A percentile compares a stretch with the other conserved stretches of the same genome.
phyloP scores from a whole-genome alignment of 805 yeast genomes.

The Candida vartiovaarae region DNA sequence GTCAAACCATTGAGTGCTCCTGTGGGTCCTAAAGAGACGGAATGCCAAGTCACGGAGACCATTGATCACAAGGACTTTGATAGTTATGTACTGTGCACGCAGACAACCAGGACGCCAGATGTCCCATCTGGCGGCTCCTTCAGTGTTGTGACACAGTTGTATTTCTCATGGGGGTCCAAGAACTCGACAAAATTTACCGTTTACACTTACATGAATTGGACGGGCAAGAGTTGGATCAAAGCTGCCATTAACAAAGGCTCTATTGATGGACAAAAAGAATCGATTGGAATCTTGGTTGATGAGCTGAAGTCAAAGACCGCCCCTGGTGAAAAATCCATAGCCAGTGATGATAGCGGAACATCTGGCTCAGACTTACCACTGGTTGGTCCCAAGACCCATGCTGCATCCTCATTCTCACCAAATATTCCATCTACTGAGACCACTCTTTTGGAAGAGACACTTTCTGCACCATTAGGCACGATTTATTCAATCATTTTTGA shows the following conservation, averaged over 20 bases:
- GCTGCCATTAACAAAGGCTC: conserved; percentile 71
- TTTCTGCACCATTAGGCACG: conserved; percentile 63
- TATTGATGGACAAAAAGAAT: conserved; percentile 62
- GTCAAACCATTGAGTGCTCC: conserved; percentile 59
- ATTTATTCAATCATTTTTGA: conserved; percentile 52
- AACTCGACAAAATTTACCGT: conserved; percentile 48
- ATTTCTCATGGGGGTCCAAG: conserved; percentile 55
- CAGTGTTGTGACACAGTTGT: conserved; percentile 49
- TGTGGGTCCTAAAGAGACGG: conserved; percentile 73
- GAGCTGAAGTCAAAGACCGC: conserved; percentile 27
- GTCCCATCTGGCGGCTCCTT: conserved; percentile 77
- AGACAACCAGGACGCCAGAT: conserved; percentile 65
- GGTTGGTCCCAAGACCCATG: conserved; percentile 33
- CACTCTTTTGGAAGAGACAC: conserved; percentile 39
- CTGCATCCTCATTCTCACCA: conserved; percentile 38
- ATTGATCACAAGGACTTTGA: conserved; percentile 46
- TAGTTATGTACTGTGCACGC: conserved; percentile 41
- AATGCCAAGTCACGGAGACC: conserved; percentile 55
- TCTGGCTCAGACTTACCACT: conserved; percentile 23
- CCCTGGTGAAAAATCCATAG: conserved; percentile 5
- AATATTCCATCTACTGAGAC: conserved; percentile 42
- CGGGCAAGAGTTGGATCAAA: conserved; percentile 72
- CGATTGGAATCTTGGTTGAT: conserved; percentile 39
- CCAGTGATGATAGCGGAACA: conserved; percentile 13
- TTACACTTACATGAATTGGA: conserved; percentile 58